phyloP scores from a whole-genome alignment of 208 protist species.

The Trypanosoma avium region DNA sequence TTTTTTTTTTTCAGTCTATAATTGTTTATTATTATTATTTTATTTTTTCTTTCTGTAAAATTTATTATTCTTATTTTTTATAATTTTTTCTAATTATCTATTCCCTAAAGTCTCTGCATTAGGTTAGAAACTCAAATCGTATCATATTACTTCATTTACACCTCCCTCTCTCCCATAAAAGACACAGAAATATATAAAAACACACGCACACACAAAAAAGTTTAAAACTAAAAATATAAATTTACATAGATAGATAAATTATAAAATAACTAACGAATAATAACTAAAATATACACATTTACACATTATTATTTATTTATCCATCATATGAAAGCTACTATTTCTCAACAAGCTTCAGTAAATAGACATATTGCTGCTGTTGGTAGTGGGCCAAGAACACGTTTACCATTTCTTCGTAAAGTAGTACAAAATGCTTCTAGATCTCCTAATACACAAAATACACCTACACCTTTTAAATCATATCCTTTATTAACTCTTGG shows the following conservation, averaged over 20 bases:
- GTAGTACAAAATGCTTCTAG: constrained; percentile 51
- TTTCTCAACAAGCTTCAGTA: not conserved
- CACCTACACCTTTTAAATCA: constrained; percentile 34
- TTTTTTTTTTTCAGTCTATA: not conserved
- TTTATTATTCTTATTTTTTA: not conserved
- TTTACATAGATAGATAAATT: too few species aligned
- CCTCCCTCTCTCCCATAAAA: not conserved
- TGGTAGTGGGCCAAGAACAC: constrained; percentile 58
- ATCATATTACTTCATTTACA: too few species aligned
- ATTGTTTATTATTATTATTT: not conserved
- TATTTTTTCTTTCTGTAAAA: constrained; percentile 9
- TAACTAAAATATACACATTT: too few species aligned
- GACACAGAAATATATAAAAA: not conserved
- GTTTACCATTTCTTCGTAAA: constrained; percentile 70
- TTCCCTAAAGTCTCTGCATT: not conserved
- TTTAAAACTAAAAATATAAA: not conserved
- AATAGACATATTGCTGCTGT: not conserved
- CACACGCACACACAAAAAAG: not conserved
- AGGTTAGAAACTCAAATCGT: too few species aligned
- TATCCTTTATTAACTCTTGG: constrained; percentile 41
- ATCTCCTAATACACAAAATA: constrained; percentile 31
- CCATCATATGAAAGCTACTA: not conserved
- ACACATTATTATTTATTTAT: too few species aligned
- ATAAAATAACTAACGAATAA: too few species aligned
- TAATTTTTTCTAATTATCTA: not conserved